Conservation (phyloP, 768 basidiomycete genomes). For the Amanita molliuscula region DNA sequence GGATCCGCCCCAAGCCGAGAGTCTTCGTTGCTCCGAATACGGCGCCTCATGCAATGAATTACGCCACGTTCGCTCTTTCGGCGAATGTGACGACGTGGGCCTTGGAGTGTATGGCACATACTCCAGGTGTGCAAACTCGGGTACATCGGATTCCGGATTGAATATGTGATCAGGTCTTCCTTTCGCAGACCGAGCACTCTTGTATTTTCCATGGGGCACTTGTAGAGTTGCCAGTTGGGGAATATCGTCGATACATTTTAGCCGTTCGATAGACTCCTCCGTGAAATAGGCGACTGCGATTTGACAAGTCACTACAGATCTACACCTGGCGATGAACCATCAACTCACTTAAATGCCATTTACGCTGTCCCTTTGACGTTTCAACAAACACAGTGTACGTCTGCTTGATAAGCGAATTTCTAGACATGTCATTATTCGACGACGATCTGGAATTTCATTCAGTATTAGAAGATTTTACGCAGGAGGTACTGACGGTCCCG, state of each 20-base stretch:
- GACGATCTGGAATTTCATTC: constrained; percentile 13
- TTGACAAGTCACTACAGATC: background rate
- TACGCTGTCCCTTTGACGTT: constrained; percentile 53
- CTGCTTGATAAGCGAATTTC: constrained; percentile 56
- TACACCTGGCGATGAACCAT: background rate
- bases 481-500: constrained; percentile 14
- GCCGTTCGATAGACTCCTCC: constrained; percentile 50
- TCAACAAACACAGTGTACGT: constrained; percentile 75
- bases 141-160: constrained; percentile 28
- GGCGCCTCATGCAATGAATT: background rate
- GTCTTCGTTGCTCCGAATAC: background rate
- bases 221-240: constrained; percentile 36
- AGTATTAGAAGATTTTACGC: background rate
- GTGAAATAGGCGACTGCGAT: constrained; percentile 69
- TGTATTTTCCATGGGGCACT: constrained; percentile 59
- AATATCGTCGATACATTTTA: constrained; percentile 57
- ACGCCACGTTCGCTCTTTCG: constrained; percentile 5
- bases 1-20: background rate
- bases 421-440: constrained; percentile 21
- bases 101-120: constrained; percentile 33
- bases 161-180: constrained; percentile 43
- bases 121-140: constrained; percentile 31
- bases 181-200: constrained; percentile 60
- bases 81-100: constrained; percentile 11
- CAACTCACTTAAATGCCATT: constrained; percentile 70